These are phyloP conservation scores for Debaryomyces coudertii DNA, from an alignment of 1,139 yeast genomes.

Conservation along the genomic window DNA sequence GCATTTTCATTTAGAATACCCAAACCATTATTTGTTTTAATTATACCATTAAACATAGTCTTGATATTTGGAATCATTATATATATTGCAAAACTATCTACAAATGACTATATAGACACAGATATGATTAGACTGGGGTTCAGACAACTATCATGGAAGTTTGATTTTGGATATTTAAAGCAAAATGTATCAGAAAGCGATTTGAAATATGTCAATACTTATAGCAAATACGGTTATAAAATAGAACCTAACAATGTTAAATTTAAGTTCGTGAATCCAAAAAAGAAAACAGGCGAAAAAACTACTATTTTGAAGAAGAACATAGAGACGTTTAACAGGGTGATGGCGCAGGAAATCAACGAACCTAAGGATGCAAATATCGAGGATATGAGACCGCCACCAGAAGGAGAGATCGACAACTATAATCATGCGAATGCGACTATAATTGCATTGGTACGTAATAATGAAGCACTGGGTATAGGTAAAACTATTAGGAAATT, in stretches of 20 bases:
- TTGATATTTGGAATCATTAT: conserved; percentile 13
- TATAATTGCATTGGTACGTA: conserved; percentile 68
- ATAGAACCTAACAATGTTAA: conserved; percentile 33
- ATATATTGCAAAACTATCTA: conserved; percentile 6
- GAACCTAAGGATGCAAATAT: conserved; percentile 55
- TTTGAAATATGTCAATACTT: conserved; percentile 7
- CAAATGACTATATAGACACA: conserved; percentile 3
- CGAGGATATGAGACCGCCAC: conserved; percentile 41
- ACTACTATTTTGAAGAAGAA: conserved; percentile 39
- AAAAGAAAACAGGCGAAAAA: conserved; percentile 29
- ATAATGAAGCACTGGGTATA: conserved; percentile 56
- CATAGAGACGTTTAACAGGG: conserved; percentile 31
- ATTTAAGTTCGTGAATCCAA: conserved; percentile 37
- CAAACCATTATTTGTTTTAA: conserved; percentile 12
- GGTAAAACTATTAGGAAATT: conserved; percentile 57
- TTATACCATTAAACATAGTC: conserved; percentile 16
- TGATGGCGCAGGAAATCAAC: conserved; percentile 35
- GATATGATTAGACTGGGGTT: conserved; percentile 11
- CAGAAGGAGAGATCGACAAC: conserved; percentile 19
- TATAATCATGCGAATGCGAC: conserved; percentile 71
- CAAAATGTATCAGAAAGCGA: conserved; percentile 3
- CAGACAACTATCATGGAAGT: conserved; percentile 16
- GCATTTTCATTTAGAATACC: conserved; percentile 21
- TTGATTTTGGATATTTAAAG: conserved; percentile 17
- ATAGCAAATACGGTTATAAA: conserved; percentile 16